These are phyloP conservation scores for Beauveria sp. DNA, from an alignment of 2,329 filamentous ascomycete species.

Conservation along the genomic window DNA sequence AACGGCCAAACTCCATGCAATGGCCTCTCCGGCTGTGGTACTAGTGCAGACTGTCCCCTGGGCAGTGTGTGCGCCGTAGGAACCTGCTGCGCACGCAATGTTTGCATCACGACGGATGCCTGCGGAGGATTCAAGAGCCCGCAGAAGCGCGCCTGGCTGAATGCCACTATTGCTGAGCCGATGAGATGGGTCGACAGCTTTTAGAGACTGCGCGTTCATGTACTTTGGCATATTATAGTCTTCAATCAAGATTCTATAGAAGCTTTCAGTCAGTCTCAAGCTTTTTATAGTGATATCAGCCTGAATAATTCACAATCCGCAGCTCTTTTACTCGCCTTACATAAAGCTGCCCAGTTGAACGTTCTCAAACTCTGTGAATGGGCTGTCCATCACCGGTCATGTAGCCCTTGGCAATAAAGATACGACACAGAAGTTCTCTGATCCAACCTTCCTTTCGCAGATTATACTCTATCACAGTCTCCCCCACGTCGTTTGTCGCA, in stretches of 20 bases:
- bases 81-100: conserved; percentile 3
- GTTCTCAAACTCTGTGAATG: neutral
- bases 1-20: neutral
- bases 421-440: conserved; percentile 23
- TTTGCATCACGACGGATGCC: conserved; percentile 1
- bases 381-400: neutral
- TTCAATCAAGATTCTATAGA: neutral
- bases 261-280: neutral
- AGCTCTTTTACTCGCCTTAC: no score
- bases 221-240: neutral
- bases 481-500: conserved; percentile 21
- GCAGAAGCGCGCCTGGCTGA: conserved; percentile 1
- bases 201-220: neutral
- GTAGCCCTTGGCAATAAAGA: conserved; percentile 11
- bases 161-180: conserved; percentile 7
- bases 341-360: neutral
- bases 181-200: neutral
- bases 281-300: no score
- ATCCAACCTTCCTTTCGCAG: conserved; percentile 30
- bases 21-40: neutral
- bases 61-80: conserved; percentile 5
- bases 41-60: neutral
- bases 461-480: conserved; percentile 29
- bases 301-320: no score
- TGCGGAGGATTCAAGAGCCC: neutral